Percentiles rank a stretch among this genome's conserved stretches.
phyloP scores from a whole-genome alignment of 1,284 basidiomycete species.

The Tilletiaria anomala region DNA sequence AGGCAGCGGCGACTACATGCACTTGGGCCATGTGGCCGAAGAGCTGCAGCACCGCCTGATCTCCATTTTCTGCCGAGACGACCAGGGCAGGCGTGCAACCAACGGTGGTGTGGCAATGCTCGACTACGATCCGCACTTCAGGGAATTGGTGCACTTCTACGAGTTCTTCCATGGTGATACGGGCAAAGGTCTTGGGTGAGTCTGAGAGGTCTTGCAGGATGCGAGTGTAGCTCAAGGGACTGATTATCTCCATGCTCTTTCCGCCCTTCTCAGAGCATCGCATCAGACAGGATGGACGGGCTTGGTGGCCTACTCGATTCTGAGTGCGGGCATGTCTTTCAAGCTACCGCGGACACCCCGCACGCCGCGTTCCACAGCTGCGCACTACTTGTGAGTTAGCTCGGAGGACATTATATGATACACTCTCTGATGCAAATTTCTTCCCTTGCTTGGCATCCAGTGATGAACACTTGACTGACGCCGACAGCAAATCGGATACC shows the following conservation, averaged over 20 bases:
- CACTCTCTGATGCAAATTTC: no score
- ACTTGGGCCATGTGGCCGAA: conserved; percentile 78
- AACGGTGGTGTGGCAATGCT: conserved; percentile 48
- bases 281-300: conserved; percentile 90
- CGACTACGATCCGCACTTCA: no score
- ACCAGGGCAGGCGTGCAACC: neutral
- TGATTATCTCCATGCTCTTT: conserved; percentile 1
- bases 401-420: neutral
- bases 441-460: no score
- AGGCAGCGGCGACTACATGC: conserved; percentile 84
- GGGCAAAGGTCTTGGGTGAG: conserved; percentile 62
- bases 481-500: no score
- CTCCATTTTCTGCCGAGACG: conserved; percentile 86
- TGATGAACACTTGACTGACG: no score
- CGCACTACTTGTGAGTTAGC: conserved; percentile 63
- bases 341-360: conserved; percentile 22
- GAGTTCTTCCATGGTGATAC: conserved; percentile 95
- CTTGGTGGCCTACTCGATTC: conserved; percentile 31
- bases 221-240: no score
- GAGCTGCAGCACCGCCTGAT: conserved; percentile 95
- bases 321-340: conserved; percentile 50
- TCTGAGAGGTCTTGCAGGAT: no score
- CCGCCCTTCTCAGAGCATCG: conserved; percentile 59
- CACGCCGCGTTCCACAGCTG: conserved; percentile 73
- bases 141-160: conserved; percentile 90